Percentiles rank a stretch among this genome's conserved stretches.
Evolutionary conservation across 106 monocot genomes (phyloP).

Genomic region (Dendrobium chrysotoxum): DNA sequence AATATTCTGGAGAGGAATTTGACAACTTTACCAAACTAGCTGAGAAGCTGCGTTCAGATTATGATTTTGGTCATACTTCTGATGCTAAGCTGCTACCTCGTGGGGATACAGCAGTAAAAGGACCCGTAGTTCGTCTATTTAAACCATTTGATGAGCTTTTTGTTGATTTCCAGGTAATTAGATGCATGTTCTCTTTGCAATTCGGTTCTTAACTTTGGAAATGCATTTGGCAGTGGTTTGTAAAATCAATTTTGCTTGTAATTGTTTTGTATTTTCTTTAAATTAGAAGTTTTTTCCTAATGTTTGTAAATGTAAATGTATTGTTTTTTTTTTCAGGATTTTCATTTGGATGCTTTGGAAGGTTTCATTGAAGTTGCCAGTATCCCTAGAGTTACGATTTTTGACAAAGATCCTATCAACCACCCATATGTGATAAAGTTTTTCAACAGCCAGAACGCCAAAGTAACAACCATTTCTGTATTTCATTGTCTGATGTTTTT

Average conservation of each 20-base stretch:
- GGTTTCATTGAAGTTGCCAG: constrained; percentile 67
- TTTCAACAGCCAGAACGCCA: constrained; percentile 58
- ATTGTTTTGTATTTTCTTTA: not conserved
- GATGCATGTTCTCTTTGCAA: not conserved
- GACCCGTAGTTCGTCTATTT: constrained; percentile 64
- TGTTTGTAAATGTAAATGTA: not conserved
- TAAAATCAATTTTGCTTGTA: not conserved
- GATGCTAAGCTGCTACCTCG: constrained; percentile 77
- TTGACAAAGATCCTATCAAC: constrained; percentile 64
- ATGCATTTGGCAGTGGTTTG: not conserved
- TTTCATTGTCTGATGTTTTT: not conserved
- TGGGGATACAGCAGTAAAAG: constrained; percentile 44
- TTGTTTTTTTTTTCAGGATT: constrained; percentile 46
- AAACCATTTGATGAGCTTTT: constrained; percentile 92
- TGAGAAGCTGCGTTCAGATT: constrained; percentile 73
- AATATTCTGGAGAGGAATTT: constrained; percentile 68
- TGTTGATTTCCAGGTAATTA: constrained; percentile 67
- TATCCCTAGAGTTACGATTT: constrained; percentile 51
- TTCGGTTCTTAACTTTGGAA: not conserved
- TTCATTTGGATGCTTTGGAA: constrained; percentile 57
- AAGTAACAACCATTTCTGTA: constrained; percentile 36
- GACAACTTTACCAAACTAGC: constrained; percentile 60
- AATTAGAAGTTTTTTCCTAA: not conserved
- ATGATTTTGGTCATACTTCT: constrained; percentile 71
- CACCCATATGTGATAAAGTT: constrained; percentile 71